Evolutionary conservation across 1,284 basidiomycete genomes (phyloP), one percentile per base, ranked within the genome.

Genomic region (Microbotryum lychnidis-dioicae): DNA sequence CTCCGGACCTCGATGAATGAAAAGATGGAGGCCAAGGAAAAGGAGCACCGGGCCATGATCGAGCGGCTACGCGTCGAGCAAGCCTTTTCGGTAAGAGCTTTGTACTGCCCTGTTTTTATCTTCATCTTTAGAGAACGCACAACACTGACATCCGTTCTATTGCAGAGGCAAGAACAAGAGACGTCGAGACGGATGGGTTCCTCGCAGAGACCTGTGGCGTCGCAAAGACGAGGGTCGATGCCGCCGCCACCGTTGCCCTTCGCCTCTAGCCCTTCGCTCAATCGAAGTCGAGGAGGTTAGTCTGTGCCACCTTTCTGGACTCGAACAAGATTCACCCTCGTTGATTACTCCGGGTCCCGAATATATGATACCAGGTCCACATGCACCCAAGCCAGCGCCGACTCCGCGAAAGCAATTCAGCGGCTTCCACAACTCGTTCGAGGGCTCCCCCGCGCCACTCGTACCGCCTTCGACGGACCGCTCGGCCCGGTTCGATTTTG

Each of bases 351-450:
- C 4, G 37, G 37, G 37, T 42, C 37, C 12, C 14, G 7, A 31
- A 31, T 31, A 31, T 31, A 12, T 42, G 12, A 12, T 42, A 42
- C 14, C 37, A 42, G 37, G 37, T 18, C 37, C 37, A 4, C 37
- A 42, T 16, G 37, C 37, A 42, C 37, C 37, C 12, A 42, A 42
- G 37, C 37, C 37, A 42, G 37, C 37, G 37, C 37, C 37, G 16
- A 16, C 37, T 3, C 37, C 37, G 37, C 37, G 37, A 18, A 42
- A 42, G 37, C 37, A 42, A 42, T 62, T 65, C 20, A 44, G 52
- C 9, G 50, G 50, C 7, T 65, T 65, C 27, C 57, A 62, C 20
- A 65, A 62, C 42, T 59, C 64, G 29, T 65, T 65, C 42, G 52
- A 49, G 5, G 45, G 25, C 1, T 53, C 59, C 14, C 31, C 52